Evolutionary conservation across 164 flowering plant species (phyloP).

Genomic region (Sedum album): DNA sequence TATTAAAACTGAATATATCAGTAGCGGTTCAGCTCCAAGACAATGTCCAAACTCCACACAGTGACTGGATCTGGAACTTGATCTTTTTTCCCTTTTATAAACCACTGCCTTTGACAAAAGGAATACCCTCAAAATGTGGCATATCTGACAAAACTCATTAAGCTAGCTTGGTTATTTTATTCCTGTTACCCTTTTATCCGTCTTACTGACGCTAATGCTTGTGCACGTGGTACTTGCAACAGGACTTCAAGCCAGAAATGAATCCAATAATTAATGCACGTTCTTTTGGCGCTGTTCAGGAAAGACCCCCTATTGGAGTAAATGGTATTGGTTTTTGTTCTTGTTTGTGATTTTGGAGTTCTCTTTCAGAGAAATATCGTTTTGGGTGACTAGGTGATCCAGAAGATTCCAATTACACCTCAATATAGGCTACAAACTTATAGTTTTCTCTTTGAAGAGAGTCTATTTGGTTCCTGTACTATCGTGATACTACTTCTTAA

Average conservation of each 20-base stretch:
- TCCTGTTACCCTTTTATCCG: not conserved
- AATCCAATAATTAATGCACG: constrained; percentile 54
- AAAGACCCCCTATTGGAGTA: constrained; percentile 65
- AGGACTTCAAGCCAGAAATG: constrained; percentile 66
- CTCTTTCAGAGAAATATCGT: too few species aligned
- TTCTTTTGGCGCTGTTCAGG: constrained; percentile 42
- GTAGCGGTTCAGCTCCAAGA: too few species aligned
- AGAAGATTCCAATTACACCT: too few species aligned
- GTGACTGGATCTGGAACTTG: too few species aligned
- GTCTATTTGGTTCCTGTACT: not conserved
- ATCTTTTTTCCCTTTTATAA: too few species aligned
- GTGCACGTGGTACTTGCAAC: constrained; percentile 15
- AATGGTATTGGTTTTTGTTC: constrained; percentile 40
- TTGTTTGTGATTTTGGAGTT: too few species aligned
- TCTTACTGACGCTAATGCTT: not conserved
- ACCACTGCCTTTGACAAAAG: too few species aligned
- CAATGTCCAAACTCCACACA: not conserved
- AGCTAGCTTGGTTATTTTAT: too few species aligned
- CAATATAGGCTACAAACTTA: not conserved
- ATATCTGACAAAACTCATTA: too few species aligned
- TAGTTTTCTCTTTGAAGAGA: not conserved
- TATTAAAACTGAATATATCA: too few species aligned
- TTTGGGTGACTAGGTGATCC: too few species aligned
- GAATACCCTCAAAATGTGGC: too few species aligned
- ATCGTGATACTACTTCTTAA: not conserved